Base-by-base conservation (phyloP, 345 rosid species). In the Bruguiera parviflora region DNA sequence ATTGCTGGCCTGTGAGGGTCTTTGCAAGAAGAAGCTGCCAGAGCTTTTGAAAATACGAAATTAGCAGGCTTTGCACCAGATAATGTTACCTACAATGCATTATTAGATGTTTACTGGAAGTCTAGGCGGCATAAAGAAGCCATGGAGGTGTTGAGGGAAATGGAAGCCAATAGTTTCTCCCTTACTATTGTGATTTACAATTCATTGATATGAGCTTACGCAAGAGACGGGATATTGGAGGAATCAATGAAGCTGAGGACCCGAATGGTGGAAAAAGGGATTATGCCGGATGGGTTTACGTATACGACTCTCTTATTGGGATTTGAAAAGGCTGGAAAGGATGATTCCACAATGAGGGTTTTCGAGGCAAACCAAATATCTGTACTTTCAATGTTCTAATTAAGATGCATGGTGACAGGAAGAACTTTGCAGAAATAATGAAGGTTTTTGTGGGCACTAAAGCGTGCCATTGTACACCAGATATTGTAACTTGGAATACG, bases 401-500 rank as follows among this genome's bases (percentile, higher is more conserved):
- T 70, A 89, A 94, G 87, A 88, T 94, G 98, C 81, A 91, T 25
- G 97, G 98, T 25, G 82, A 88, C 76, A 77, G 96, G 64, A 96
- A 96, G n/a, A 91, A 83, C 64, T 91, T 94, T 78, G 71, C 83
- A 18, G 96, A 91, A 70, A 91, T 94, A 96, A 89, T 94, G 96
- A 91, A 83, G 86, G 80, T 89, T 64, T 94, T 89, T 68, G 97
- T 89, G 63, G 92, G 89, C 81, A 91, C 91, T 64, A 86, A 85
- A 69, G 53, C 61, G 11, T 84, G 92, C 62, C 79, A 79, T 46
- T 87, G 91, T 75, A 69, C 82, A 18, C 96, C 97, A 0, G 92
- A 94, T 59, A 88, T 94, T 71, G 97, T 89, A 76, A 91, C 97
- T 20, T 94, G 98, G 98, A 94, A 91, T 66, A 91, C 97, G 8